These are phyloP conservation scores for Bromus sterilis DNA, from an alignment of 176 grass and related monocot genomes.

Conservation along the genomic window DNA sequence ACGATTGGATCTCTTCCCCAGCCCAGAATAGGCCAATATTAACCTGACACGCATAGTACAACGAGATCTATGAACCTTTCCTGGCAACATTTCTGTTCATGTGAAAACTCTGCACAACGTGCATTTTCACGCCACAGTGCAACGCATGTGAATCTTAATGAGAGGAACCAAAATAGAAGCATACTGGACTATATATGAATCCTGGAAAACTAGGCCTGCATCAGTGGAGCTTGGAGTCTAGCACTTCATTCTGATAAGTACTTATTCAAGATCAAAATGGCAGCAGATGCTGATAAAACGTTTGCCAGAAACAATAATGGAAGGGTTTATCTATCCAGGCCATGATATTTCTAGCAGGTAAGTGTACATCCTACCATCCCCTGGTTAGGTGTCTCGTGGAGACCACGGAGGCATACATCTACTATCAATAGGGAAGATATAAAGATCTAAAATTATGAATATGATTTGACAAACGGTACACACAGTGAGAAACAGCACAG, in stretches of 20 bases:
- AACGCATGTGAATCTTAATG: neutral
- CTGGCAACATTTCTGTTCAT: neutral
- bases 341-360: neutral
- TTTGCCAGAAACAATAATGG: slow-evolving; percentile 25
- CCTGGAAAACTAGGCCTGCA: neutral
- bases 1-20: neutral
- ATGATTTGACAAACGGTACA: neutral
- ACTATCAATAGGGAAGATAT: neutral
- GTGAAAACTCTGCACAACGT: neutral
- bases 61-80: neutral
- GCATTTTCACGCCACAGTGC: neutral
- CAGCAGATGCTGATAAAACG: neutral
- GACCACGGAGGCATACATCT: neutral
- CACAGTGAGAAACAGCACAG: neutral
- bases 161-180: slow-evolving; percentile 6
- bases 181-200: neutral
- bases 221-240: neutral
- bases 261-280: neutral
- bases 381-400: neutral
- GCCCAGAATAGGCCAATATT: neutral
- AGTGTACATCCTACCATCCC: neutral
- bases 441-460: neutral
- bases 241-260: neutral
- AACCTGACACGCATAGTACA: neutral
- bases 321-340: slow-evolving; percentile 4